A percentile compares a stretch with the other conserved stretches of the same genome.
Evolutionary conservation across 208 protist species (phyloP).

Genomic region (Trypanosoma platydactyli): DNA sequence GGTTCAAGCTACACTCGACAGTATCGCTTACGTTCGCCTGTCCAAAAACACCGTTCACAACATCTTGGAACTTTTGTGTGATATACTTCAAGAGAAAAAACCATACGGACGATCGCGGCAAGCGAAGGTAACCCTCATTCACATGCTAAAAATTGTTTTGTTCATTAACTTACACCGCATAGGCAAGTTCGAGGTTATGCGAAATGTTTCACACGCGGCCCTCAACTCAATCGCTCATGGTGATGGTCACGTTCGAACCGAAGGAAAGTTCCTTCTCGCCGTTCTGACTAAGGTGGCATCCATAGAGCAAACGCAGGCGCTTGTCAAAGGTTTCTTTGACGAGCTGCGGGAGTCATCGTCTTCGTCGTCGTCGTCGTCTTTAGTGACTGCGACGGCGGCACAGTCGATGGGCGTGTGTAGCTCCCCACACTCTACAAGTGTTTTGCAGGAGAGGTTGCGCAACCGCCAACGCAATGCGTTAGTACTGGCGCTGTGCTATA

Average conservation of each 20-base stretch:
- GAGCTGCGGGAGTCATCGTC: slow-evolving; percentile 36
- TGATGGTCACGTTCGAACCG: slow-evolving; percentile 44
- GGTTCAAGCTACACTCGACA: slow-evolving; percentile 32
- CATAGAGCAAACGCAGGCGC: slow-evolving; percentile 46
- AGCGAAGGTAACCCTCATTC: slow-evolving; percentile 44
- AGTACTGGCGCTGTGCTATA: slow-evolving; percentile 66
- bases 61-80: slow-evolving; percentile 51
- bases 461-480: slow-evolving; percentile 40
- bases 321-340: slow-evolving; percentile 36
- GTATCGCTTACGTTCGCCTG: slow-evolving; percentile 29
- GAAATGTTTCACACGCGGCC: slow-evolving; percentile 45
- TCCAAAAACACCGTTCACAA: slow-evolving; percentile 51
- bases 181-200: slow-evolving; percentile 67
- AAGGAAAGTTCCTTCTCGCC: slow-evolving; percentile 50
- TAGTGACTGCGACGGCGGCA: no score
- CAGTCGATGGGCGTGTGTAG: no score
- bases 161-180: slow-evolving; percentile 81
- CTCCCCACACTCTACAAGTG: neutral
- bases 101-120: slow-evolving; percentile 41
- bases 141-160: slow-evolving; percentile 43
- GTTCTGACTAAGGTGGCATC: slow-evolving; percentile 76
- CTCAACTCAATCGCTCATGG: slow-evolving; percentile 48
- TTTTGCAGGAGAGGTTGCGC: slow-evolving; percentile 1
- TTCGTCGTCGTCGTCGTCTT: neutral
- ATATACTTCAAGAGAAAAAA: slow-evolving; percentile 30